Base-by-base conservation (phyloP, 345 rosid genomes). In the Angophora floribunda region DNA sequence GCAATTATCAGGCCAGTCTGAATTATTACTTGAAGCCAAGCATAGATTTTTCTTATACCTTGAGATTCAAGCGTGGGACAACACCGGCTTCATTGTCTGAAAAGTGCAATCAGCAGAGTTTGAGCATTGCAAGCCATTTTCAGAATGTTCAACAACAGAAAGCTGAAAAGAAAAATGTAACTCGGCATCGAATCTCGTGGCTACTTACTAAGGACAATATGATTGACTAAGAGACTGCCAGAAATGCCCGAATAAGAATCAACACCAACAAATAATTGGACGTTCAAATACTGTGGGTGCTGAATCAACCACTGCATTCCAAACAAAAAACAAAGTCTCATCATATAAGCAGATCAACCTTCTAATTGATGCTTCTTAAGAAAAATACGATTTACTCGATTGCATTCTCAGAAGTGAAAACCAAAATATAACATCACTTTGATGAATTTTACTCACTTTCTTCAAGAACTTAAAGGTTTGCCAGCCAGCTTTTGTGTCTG, bases 241-340 rank as follows among this genome's bases (percentile, higher is more conserved):
- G 78, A 82, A 32, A 92, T 87, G 85, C 93, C 93, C 0, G 91
- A 89, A 86, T 91, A 91, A 22, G 92, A 91, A 87, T 92, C 93
- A 28, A 90, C 91, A 19, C 91, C 92, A 22, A 91, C 85, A 86
- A 84, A 92, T 19, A 92, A 80, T 87, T 90, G 90, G 87, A 36
- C 12, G 7, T 49, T 30, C 30, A 86, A 75, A 86, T 88, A 92
- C 26, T 90, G 86, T 6, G 88, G 91, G 86, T 90, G 88, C 12
- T 89, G 89, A 13, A 51, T 41, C n/a, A 92, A 63, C 93, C 93
- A 92, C 93, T 92, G 90, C 91, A 86, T 16, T 30, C 65, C 44
- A 89, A 87, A 51, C 49, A 59, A 19, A 65, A 44, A 86, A 61
- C 70, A 82, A 50, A 61, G 36, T 36, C 47, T 75, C 82, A 75